phyloP scores from a whole-genome alignment of 2,329 filamentous ascomycete species.

The Aplosporella prunicola region DNA sequence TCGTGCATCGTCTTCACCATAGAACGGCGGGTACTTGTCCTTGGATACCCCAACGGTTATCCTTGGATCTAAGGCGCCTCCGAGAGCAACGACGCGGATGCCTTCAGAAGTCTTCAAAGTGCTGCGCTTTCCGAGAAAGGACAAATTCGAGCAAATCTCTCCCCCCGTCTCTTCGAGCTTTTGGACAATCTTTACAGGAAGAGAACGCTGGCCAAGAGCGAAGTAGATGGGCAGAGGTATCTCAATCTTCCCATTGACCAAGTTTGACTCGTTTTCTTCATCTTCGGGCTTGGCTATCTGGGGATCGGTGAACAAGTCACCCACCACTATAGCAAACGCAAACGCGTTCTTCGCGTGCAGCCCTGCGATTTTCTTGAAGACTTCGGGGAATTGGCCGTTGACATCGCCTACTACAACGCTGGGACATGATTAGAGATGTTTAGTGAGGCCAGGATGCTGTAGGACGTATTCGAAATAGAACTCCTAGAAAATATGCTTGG shows the following conservation, averaged over 20 bases:
- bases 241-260: slow-evolving; percentile 62
- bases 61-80: slow-evolving; percentile 58
- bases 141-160: slow-evolving; percentile 80
- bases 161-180: slow-evolving; percentile 61
- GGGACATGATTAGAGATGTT: no score
- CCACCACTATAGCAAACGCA: slow-evolving; percentile 71
- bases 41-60: slow-evolving; percentile 54
- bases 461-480: no score
- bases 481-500: no score
- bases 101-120: slow-evolving; percentile 85
- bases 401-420: slow-evolving; percentile 77
- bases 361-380: slow-evolving; percentile 69
- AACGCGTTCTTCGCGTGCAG: slow-evolving; percentile 85
- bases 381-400: slow-evolving; percentile 64
- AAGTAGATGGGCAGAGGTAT: slow-evolving; percentile 87
- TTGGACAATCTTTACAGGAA: slow-evolving; percentile 62
- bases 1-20: slow-evolving; percentile 68
- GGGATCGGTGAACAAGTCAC: slow-evolving; percentile 65
- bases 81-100: slow-evolving; percentile 75
- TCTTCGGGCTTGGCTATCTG: slow-evolving; percentile 40
- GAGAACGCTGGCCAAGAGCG: slow-evolving; percentile 61
- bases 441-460: no score
- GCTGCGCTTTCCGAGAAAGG: slow-evolving; percentile 79
- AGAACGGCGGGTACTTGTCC: slow-evolving; percentile 67
- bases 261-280: slow-evolving; percentile 41